Conservation (phyloP, 208 protist genomes). For the Willaertia magna region DNA sequence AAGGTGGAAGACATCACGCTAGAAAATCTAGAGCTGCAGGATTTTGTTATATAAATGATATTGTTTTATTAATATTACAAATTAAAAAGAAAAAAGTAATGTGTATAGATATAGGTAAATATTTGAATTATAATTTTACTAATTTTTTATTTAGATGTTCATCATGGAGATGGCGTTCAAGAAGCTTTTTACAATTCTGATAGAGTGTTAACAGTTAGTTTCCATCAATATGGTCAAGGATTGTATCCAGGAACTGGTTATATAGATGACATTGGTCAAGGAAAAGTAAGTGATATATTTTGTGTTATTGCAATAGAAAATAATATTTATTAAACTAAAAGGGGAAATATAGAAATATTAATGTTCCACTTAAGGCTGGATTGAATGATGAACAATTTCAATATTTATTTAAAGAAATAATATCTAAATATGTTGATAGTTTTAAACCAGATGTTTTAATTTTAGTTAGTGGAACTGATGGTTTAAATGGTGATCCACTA, state of each 20-base stretch:
- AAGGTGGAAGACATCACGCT: conserved; percentile 85
- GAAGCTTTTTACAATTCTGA: conserved; percentile 85
- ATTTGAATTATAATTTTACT: too few species aligned
- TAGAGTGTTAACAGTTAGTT: conserved; percentile 78
- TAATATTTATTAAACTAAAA: neutral
- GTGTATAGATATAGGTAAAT: conserved; percentile 31
- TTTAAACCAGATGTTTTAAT: conserved; percentile 39
- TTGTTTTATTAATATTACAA: conserved; percentile 95
- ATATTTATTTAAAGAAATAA: conserved; percentile 46
- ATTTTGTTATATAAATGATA: conserved; percentile 99
- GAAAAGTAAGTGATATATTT: conserved; percentile 20
- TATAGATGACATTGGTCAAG: conserved; percentile 28
- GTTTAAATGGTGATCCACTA: conserved; percentile 56
- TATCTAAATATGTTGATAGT: conserved; percentile 26
- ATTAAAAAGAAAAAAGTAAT: conserved; percentile 66
- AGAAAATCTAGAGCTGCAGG: conserved; percentile 79
- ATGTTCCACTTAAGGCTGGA: conserved; percentile 38
- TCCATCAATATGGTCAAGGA: conserved; percentile 76
- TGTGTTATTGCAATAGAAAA: neutral
- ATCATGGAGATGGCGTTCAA: conserved; percentile 73
- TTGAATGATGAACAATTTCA: conserved; percentile 56
- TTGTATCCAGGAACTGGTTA: conserved; percentile 73
- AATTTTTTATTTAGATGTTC: too few species aligned
- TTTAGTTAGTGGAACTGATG: conserved; percentile 63
- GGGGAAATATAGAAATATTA: neutral